These are phyloP conservation scores for Polyporus tsugae DNA, from an alignment of 1,284 basidiomycete genomes.

Conservation along the genomic window DNA sequence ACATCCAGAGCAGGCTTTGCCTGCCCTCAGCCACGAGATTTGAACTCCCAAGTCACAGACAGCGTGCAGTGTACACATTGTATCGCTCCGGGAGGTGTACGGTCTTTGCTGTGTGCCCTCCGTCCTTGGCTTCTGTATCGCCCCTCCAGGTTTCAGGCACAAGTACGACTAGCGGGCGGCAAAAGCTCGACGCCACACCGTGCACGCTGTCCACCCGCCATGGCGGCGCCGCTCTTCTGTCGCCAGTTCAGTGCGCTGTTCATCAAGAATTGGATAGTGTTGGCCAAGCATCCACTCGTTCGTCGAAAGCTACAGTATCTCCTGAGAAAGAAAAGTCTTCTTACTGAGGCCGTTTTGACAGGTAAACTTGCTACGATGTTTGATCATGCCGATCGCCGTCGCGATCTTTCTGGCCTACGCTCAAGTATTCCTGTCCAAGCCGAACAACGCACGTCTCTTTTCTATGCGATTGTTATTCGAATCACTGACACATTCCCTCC, in stretches of 20 bases:
- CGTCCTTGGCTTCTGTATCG: not conserved
- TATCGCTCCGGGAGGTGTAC: not conserved
- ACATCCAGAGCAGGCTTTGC: not conserved
- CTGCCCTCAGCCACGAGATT: not conserved
- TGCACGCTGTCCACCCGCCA: not conserved
- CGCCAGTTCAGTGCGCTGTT: constrained; percentile 70
- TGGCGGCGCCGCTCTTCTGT: constrained; percentile 53
- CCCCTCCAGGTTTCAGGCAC: not conserved
- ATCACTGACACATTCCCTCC: not conserved
- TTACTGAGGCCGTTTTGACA: constrained; percentile 34
- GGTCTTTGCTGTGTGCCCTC: not conserved
- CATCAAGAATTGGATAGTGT: constrained; percentile 80
- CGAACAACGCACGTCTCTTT: constrained; percentile 57
- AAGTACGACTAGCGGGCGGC: not conserved
- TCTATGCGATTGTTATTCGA: constrained; percentile 3
- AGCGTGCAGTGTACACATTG: not conserved
- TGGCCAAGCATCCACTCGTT: constrained; percentile 70
- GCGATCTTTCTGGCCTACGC: constrained; percentile 74
- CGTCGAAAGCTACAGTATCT: not conserved
- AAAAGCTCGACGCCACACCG: not conserved
- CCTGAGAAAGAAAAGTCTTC: not conserved
- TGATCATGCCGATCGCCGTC: constrained; percentile 75
- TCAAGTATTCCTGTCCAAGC: constrained; percentile 61
- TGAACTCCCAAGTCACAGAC: not conserved
- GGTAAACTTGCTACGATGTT: constrained; percentile 73